Base-by-base conservation (phyloP, 345 rosid genomes). In the Hypericum perforatum region DNA sequence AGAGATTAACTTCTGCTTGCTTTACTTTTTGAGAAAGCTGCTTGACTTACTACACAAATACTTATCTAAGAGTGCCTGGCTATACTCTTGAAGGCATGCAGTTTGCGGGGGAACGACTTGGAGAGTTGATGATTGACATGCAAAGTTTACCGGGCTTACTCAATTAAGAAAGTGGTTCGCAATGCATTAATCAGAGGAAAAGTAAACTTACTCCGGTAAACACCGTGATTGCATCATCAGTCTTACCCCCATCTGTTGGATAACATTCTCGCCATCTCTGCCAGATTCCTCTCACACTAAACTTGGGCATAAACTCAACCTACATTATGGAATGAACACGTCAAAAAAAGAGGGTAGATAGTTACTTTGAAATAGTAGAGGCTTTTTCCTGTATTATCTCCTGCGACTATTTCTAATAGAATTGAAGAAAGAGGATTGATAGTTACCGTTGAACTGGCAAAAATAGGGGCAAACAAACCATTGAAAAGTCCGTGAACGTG, bases 401-500 rank as follows among this genome's bases (percentile, higher is more conserved):
- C 15, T 39, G 9, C 37, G 3, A 8, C 7, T 50, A 11, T 38
- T 22, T 41, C 39, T 14, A 52, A 14, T 29, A 54, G 11, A 51
- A 55, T 9, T n/a, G 37, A 41, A 37, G 40, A 43, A 45, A 40
- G 37, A 0, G 44, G 8, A 38, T 7, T 29, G 53, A 9, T n/a
- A 32, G 59, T 78, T 82, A 92, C 98, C 57, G 76, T 70, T 59
- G 95, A 74, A 39, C 89, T 94, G 0, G 85, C 89, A 60, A 85
- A 92, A 9, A 92, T 69, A 37, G 96, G 98, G 47, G 98, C 85
- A 65, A 92, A 74, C 51, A 92, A 71, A 63, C 86, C 85, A 56
- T 92, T 92, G 70, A 88, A 88, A 43, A 92, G 90, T 48, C 98
- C 98, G 57, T 92, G 98, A 58, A 92, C 98, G 69, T 84, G 84